Evolutionary conservation across 352 stramenopile genomes (phyloP), one percentile per base, ranked within the genome.

Genomic region (Globisporangium nagaii): DNA sequence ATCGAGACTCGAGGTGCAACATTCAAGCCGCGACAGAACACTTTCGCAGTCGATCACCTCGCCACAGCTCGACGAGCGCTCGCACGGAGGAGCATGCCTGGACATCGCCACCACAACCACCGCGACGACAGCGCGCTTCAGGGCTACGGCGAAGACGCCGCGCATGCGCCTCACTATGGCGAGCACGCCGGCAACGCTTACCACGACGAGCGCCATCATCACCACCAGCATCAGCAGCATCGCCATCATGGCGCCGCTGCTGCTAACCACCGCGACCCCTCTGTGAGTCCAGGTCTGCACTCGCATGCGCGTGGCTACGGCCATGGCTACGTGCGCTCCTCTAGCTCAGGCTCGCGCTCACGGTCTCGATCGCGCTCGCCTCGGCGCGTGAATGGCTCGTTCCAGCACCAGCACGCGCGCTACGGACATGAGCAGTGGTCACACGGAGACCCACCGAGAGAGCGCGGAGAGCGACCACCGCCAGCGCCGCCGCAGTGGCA

Each of bases 271-370:
- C n/a, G n/a, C n/a, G n/a, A n/a, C n/a, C n/a, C n/a, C n/a, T n/a
- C n/a, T n/a, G n/a, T n/a, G n/a, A n/a, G n/a, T n/a, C n/a, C n/a
- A n/a, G n/a, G n/a, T n/a, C n/a, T n/a, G n/a, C n/a, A n/a, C 36
- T 42, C 36, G 6, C 36, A 17, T 42, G 20, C n/a, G n/a, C 36
- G 27, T 27, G 43, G 10, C 1, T 24, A 27, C 31, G 25, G 19
- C 9, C 43, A 20, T 0, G 43, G n/a, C n/a, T 27, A 27, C 6
- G 43, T 1, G n/a, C 27, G 43, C 28, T 27, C 43, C 9, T 31
- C 10, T 5, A 37, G 43, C n/a, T 50, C 43, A 11, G 17, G 27
- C n/a, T 71, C 30, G 37, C 37, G 34, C 30, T n/a, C n/a, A n/a
- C n/a, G n/a, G n/a, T 54, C 47, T 4, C 47, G 34, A 15, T 45